Percentiles rank a stretch among this genome's conserved stretches.
Conservation (phyloP, 164 flowering plant species). For the Sextonia rubra region DNA sequence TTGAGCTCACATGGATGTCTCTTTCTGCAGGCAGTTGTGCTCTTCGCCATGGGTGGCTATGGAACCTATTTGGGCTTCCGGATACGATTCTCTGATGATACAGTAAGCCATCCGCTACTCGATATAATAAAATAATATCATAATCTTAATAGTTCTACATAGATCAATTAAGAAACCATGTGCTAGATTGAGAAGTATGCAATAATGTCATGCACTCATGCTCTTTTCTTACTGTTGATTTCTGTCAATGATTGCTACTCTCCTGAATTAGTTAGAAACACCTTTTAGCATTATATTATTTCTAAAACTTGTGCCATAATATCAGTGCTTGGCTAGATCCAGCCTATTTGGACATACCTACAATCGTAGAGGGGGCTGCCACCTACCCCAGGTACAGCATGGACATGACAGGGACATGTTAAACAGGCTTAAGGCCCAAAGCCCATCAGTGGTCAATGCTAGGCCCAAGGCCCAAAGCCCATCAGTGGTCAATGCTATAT, state of each 20-base stretch:
- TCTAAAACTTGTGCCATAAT: background rate
- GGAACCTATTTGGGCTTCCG: conserved; percentile 90
- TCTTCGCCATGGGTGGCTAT: conserved; percentile 97
- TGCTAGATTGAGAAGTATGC: background rate
- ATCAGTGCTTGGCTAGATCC: too few relatives aligned
- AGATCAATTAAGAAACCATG: background rate
- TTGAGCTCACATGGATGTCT: background rate
- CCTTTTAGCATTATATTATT: too few relatives aligned
- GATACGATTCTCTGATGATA: conserved; percentile 65
- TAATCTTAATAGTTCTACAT: background rate
- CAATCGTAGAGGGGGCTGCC: too few relatives aligned
- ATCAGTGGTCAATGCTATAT: too few relatives aligned
- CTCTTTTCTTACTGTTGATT: background rate
- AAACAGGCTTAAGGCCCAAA: too few relatives aligned
- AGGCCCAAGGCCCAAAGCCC: too few relatives aligned
- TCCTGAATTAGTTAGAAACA: background rate
- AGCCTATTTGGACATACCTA: too few relatives aligned
- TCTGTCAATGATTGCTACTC: background rate
- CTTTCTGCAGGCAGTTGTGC: conserved; percentile 70
- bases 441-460: too few relatives aligned
- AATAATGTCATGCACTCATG: background rate
- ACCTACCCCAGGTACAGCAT: too few relatives aligned
- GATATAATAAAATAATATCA: background rate
- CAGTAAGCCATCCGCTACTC: conserved; percentile 33
- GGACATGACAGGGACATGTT: too few relatives aligned